These are phyloP conservation scores for Apophysomyces elegans DNA, from an alignment of 371 early-diverging fungal genomes.

Conservation along the genomic window DNA sequence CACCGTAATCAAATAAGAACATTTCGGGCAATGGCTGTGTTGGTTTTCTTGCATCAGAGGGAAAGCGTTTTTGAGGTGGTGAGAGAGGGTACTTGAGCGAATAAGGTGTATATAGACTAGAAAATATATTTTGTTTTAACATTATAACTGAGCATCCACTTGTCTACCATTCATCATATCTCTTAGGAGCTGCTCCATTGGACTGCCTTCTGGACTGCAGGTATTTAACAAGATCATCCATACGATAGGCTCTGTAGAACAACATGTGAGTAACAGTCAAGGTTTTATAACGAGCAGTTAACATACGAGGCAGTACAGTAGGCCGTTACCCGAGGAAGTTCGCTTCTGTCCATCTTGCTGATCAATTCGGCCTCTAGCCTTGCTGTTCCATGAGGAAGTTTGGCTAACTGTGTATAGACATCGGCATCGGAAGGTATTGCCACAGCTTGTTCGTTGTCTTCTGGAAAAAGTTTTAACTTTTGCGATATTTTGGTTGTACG, in stretches of 20 bases:
- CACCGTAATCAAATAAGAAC: constrained; percentile 93
- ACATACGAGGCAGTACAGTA: constrained; percentile 84
- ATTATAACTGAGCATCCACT: background rate
- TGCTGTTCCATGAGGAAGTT: constrained; percentile 53
- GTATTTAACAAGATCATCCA: constrained; percentile 61
- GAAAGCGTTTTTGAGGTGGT: constrained; percentile 32
- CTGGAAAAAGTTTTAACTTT: constrained; percentile 91
- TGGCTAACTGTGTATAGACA: constrained; percentile 53
- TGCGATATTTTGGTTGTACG: constrained; percentile 93
- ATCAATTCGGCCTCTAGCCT: constrained; percentile 49
- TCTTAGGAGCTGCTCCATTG: constrained; percentile 48
- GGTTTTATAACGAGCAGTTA: background rate
- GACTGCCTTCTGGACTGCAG: constrained; percentile 47
- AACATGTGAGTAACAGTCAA: background rate
- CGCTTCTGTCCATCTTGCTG: constrained; percentile 48
- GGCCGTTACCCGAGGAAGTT: constrained; percentile 79
- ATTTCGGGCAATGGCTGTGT: constrained; percentile 56
- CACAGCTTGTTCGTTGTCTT: constrained; percentile 63
- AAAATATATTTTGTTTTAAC: background rate
- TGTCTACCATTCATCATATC: constrained; percentile 55
- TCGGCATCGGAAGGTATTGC: constrained; percentile 27
- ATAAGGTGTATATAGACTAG: constrained; percentile 52
- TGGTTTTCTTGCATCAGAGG: constrained; percentile 20
- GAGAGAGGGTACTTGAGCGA: constrained; percentile 41
- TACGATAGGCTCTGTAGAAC: constrained; percentile 56